Evolutionary conservation across 495 filamentous ascomycete species (phyloP), one percentile per base, ranked within the genome.

Genomic region (Penicillium flavigenum): DNA sequence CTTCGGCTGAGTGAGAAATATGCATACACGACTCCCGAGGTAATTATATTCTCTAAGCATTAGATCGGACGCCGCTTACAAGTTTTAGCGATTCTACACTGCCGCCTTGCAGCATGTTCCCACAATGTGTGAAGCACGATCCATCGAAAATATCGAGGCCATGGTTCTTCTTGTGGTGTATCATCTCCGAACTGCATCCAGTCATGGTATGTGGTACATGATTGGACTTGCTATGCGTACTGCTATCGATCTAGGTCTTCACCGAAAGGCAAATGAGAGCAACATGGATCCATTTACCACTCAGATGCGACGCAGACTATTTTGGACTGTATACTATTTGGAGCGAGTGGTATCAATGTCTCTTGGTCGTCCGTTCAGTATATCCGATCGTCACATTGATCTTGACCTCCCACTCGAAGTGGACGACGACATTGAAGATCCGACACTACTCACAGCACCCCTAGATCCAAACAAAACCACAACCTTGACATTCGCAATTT

Each of bases 131-230:
- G 78, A 81, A 48, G 72, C 76, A 11, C 70, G 76, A 36, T 81
- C 79, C 2, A 69, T 79, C 4, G 73, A 83, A 19, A 83, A 83
- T 42, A 77, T 83, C 34, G 77, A 81, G 58, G 78, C 80, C n/a
- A 83, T 83, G 79, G 68, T 76, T 8, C 74, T 83, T 26, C 65
- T 83, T 9, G 78, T 83, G 5, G 68, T 81, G 10, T 83, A 80
- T 50, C 78, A 83, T 57, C 66, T 83, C 4, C 72, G 80, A 10
- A 79, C 76, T 19, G 71, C 77, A 4, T 78, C 76, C 1, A 83
- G 75, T 46, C 78, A 80, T 60, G 80, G 79, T 12, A 73, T 83
- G 59, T 83, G 79, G 80, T 83, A 83, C 48, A 80, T 83, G 76
- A 76, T 83, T 41, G 79, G 79, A 29, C 69, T 83, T 24, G 79